phyloP scores from a whole-genome alignment of 352 stramenopile species.

The Elongisporangium senticosum region DNA sequence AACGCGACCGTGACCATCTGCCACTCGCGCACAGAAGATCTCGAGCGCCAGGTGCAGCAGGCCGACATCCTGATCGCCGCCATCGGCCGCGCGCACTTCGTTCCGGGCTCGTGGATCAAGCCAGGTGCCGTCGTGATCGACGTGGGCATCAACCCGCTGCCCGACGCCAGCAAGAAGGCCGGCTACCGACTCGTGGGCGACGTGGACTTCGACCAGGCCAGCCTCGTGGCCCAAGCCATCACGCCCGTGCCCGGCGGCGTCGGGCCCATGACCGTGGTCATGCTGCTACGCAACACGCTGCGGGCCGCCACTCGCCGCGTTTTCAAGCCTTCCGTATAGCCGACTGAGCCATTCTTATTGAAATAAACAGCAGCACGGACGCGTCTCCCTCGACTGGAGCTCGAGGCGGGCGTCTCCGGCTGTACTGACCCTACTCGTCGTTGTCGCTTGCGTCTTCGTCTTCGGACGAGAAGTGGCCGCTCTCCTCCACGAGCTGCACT shows the following conservation, averaged over 20 bases:
- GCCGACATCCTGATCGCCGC: conserved; percentile 98
- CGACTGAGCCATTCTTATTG: not conserved
- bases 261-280: conserved; percentile 98
- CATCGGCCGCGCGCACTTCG: conserved; percentile 90
- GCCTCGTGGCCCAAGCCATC: conserved; percentile 88
- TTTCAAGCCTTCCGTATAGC: not conserved
- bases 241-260: conserved; percentile 96
- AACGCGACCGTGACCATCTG: conserved; percentile 98
- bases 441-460: conserved; percentile 28
- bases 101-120: conserved; percentile 96
- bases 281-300: conserved; percentile 86
- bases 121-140: conserved; percentile 96
- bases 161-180: conserved; percentile 67
- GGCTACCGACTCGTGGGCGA: conserved; percentile 96
- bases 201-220: conserved; percentile 90
- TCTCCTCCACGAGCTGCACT: conserved; percentile 72
- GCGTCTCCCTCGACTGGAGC: not conserved
- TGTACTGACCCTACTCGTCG: not conserved
- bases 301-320: conserved; percentile 36
- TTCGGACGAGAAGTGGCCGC: conserved; percentile 62
- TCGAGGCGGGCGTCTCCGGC: not conserved
- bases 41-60: conserved; percentile 59
- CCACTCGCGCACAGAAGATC: conserved; percentile 92
- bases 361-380: not conserved
- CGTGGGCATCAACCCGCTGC: conserved; percentile 98